Evolutionary conservation across 495 filamentous ascomycete species (phyloP).

Genomic region (Cercophora scortea): DNA sequence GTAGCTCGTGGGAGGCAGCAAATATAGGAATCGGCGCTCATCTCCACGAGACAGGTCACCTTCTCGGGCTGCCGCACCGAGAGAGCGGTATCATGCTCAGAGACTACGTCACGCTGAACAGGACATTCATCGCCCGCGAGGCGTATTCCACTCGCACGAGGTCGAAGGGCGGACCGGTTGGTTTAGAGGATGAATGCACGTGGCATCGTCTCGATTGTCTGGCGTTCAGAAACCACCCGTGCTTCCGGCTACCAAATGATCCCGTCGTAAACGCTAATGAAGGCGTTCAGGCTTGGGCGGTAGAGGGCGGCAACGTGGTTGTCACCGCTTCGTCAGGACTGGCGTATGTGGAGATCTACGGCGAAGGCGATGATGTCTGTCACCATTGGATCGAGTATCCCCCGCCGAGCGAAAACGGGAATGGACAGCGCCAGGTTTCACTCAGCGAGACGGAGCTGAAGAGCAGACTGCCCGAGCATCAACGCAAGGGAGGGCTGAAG

Average conservation of each 20-base stretch:
- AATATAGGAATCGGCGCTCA: conserved; percentile 90
- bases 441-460: conserved; percentile 72
- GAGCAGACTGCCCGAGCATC: conserved; percentile 57
- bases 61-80: conserved; percentile 82
- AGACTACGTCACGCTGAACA: conserved; percentile 75
- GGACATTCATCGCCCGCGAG: conserved; percentile 72
- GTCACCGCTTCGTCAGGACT: conserved; percentile 76
- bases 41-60: conserved; percentile 78
- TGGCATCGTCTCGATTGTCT: conserved; percentile 88
- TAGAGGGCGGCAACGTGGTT: conserved; percentile 72
- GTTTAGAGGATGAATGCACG: conserved; percentile 68
- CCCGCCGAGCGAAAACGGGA: conserved; percentile 44
- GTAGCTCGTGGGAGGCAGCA: conserved; percentile 85
- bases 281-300: conserved; percentile 80
- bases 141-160: conserved; percentile 78
- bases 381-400: conserved; percentile 70
- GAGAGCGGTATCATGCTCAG: conserved; percentile 82
- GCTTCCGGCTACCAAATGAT: conserved; percentile 79
- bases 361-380: conserved; percentile 66
- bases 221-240: conserved; percentile 83
- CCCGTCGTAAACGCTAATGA: conserved; percentile 55
- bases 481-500: conserved; percentile 62
- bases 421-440: conserved; percentile 59
- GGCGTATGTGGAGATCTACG: conserved; percentile 71
- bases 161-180: conserved; percentile 65